phyloP scores from a whole-genome alignment of 345 rosid genomes.

The Ceriops decandra region DNA sequence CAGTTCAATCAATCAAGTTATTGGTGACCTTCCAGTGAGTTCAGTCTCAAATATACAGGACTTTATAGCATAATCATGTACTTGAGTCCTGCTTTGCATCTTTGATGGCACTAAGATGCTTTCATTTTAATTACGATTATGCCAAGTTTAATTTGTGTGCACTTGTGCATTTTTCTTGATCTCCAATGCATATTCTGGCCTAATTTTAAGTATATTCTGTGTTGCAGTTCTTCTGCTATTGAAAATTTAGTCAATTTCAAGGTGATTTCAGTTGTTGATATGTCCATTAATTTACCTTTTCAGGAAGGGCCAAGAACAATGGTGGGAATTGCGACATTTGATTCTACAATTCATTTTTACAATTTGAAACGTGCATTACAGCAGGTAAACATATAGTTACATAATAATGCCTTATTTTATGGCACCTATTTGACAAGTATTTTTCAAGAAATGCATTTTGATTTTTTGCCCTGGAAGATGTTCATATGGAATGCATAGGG shows the following conservation, averaged over 20 bases:
- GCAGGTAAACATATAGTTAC: constrained; percentile 34
- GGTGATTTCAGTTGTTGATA: neutral
- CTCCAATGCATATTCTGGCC: neutral
- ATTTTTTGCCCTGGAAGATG: too few species aligned
- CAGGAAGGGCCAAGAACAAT: constrained; percentile 93
- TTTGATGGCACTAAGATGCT: neutral
- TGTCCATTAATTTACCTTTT: constrained; percentile 5
- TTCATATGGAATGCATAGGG: too few species aligned
- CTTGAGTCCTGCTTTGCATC: neutral
- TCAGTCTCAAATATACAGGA: neutral
- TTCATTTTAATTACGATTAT: neutral
- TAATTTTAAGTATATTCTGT: neutral
- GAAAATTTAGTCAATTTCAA: neutral
- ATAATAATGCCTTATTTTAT: neutral
- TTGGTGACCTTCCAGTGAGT: constrained; percentile 85
- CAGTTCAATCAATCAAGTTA: constrained; percentile 79
- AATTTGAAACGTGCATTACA: constrained; percentile 79
- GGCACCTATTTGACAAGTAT: neutral
- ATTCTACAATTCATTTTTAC: constrained; percentile 81
- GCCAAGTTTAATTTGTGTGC: neutral
- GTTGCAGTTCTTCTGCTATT: neutral
- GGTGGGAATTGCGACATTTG: constrained; percentile 94
- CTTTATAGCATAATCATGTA: neutral
- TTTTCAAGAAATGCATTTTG: too few species aligned
- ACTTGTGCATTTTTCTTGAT: neutral